Percentiles rank a stretch among this genome's conserved stretches.
Evolutionary conservation across 495 filamentous ascomycete genomes (phyloP).

Genomic region (Trichoderma orchidacearum): DNA sequence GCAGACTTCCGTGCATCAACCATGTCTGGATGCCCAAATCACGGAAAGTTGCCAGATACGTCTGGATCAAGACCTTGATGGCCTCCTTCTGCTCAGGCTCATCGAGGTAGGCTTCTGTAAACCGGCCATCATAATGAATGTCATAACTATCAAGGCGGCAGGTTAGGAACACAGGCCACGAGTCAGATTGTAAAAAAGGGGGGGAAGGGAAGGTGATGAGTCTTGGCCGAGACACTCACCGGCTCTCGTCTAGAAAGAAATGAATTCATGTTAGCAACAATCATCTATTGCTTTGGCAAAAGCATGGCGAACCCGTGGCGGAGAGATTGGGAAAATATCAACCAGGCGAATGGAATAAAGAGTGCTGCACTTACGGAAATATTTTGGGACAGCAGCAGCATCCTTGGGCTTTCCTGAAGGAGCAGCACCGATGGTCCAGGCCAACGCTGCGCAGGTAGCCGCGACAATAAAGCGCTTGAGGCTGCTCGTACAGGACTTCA

Average conservation of each 20-base stretch:
- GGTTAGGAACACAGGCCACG: not conserved
- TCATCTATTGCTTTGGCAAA: too few species aligned
- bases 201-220: not conserved
- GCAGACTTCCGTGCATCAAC: constrained; percentile 14
- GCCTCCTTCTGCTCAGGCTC: constrained; percentile 30
- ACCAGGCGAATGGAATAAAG: too few species aligned
- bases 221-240: not conserved
- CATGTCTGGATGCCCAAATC: constrained; percentile 22
- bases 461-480: not conserved
- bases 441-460: not conserved
- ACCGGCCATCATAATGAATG: constrained; percentile 51
- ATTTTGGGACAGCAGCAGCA: not conserved
- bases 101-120: constrained; percentile 29
- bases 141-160: constrained; percentile 33
- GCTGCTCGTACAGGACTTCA: not conserved
- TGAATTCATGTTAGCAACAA: constrained; percentile 2
- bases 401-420: not conserved
- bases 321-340: too few species aligned
- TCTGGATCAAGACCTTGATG: constrained; percentile 42
- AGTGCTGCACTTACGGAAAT: not conserved
- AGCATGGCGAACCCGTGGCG: too few species aligned
- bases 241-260: not conserved
- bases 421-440: not conserved
- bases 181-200: not conserved
- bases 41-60: constrained; percentile 51